These are phyloP conservation scores for Trichosporon sp. DNA, from an alignment of 1,284 basidiomycete species.

Conservation along the genomic window DNA sequence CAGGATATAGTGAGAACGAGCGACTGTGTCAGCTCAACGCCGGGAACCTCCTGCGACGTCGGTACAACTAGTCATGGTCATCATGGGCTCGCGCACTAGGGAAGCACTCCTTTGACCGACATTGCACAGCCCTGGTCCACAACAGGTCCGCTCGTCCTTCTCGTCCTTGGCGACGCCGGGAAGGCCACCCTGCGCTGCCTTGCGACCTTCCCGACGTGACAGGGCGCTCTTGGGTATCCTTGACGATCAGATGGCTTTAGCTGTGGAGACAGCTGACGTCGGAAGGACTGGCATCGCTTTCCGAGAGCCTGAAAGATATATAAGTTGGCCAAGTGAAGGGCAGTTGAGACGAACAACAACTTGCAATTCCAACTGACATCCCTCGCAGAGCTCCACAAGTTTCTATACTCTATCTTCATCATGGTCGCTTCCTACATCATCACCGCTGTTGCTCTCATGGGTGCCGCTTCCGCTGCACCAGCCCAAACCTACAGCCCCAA, in stretches of 20 bases:
- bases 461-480: not conserved
- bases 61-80: too few species aligned
- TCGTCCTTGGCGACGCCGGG: not conserved
- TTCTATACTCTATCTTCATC: too few species aligned
- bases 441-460: not conserved
- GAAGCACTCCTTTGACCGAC: too few species aligned
- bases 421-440: not conserved
- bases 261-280: not conserved
- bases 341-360: not conserved
- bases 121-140: too few species aligned
- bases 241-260: not conserved
- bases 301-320: not conserved
- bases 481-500: not conserved
- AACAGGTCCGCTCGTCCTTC: too few species aligned
- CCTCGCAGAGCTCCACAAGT: too few species aligned
- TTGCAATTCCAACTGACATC: not conserved
- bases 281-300: not conserved
- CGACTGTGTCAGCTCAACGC: too few species aligned
- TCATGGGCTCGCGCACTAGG: too few species aligned
- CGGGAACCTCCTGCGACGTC: too few species aligned
- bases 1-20: too few species aligned
- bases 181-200: not conserved
- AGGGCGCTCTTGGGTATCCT: not conserved
- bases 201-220: not conserved
- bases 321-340: not conserved